Conservation (phyloP, 495 filamentous ascomycete genomes). For the Diplogelasinospora grovesii region DNA sequence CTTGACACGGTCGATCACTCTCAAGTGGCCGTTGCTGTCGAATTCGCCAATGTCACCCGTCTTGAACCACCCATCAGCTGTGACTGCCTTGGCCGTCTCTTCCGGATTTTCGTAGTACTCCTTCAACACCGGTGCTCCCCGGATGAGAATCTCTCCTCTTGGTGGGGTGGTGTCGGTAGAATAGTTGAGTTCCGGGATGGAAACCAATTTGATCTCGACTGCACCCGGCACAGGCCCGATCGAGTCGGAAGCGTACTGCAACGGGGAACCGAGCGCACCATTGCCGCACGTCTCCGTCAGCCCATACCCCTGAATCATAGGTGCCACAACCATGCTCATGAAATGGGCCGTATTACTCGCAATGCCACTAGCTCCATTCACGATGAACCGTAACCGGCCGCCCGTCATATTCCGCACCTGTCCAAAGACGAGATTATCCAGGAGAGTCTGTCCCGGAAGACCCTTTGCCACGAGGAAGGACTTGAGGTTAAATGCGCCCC, state of each 20-base stretch:
- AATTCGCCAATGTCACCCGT: slow-evolving; percentile 81
- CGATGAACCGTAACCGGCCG: slow-evolving; percentile 61
- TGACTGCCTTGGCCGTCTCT: slow-evolving; percentile 72
- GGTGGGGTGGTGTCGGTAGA: slow-evolving; percentile 66
- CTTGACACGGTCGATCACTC: slow-evolving; percentile 87
- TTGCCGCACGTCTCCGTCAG: slow-evolving; percentile 81
- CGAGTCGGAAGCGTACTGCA: slow-evolving; percentile 65
- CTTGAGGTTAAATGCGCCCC: slow-evolving; percentile 39
- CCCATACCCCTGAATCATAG: slow-evolving; percentile 80
- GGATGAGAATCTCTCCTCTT: slow-evolving; percentile 78
- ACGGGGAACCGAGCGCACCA: slow-evolving; percentile 55
- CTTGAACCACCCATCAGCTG: slow-evolving; percentile 85
- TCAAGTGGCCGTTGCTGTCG: slow-evolving; percentile 69
- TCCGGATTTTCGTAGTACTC: slow-evolving; percentile 78
- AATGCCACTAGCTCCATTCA: slow-evolving; percentile 81
- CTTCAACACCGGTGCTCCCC: slow-evolving; percentile 60
- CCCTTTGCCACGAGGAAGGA: slow-evolving; percentile 55
- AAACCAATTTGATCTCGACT: slow-evolving; percentile 66
- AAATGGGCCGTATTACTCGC: slow-evolving; percentile 71
- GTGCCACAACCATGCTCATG: slow-evolving; percentile 65
- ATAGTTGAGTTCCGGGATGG: slow-evolving; percentile 86
- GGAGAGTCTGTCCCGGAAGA: slow-evolving; percentile 61
- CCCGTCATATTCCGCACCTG: slow-evolving; percentile 70
- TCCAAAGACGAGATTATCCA: slow-evolving; percentile 72
- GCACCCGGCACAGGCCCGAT: slow-evolving; percentile 62